A percentile compares a stretch with the other conserved stretches of the same genome.
These are phyloP conservation scores for Didymella arachidicola DNA, from an alignment of 2,329 filamentous ascomycete species.

Conservation along the genomic window DNA sequence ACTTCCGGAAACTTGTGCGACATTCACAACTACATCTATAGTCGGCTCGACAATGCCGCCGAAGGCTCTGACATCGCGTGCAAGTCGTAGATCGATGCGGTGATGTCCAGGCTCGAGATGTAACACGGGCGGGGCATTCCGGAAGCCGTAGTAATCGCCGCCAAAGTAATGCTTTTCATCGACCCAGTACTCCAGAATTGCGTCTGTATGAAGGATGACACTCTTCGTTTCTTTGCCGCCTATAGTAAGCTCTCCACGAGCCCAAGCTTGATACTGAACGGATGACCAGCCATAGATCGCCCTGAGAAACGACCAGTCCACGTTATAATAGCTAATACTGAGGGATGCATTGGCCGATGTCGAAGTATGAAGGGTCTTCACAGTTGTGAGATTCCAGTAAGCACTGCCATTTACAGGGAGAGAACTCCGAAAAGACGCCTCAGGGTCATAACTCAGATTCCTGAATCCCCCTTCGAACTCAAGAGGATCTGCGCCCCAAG, in stretches of 20 bases:
- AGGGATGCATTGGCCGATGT: conserved; percentile 51
- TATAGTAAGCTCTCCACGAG: conserved; percentile 59
- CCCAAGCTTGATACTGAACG: conserved; percentile 67
- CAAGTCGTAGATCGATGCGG: conserved; percentile 60
- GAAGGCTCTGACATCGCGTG: conserved; percentile 65
- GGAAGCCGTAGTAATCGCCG: conserved; percentile 64
- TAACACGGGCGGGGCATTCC: conserved; percentile 59
- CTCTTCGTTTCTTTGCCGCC: conserved; percentile 42
- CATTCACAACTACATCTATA: conserved; percentile 51
- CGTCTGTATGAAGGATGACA: conserved; percentile 57
- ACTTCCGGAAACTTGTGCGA: conserved; percentile 31
- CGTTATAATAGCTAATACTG: conserved; percentile 56
- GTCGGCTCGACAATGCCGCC: conserved; percentile 60
- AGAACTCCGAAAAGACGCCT: conserved; percentile 58
- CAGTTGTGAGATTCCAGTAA: conserved; percentile 55
- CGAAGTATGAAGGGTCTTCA: conserved; percentile 36
- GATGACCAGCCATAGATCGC: conserved; percentile 66
- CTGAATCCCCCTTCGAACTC: conserved; percentile 63
- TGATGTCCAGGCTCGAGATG: conserved; percentile 60
- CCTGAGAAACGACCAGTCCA: conserved; percentile 64
- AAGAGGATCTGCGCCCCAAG: conserved; percentile 67
- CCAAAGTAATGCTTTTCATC: conserved; percentile 63
- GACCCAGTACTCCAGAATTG: conserved; percentile 62
- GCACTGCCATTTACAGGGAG: conserved; percentile 60
- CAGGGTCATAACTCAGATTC: conserved; percentile 53